Evolutionary conservation across 169 alveolate genomes (phyloP).

Genomic region (Blepharisma undulans): DNA sequence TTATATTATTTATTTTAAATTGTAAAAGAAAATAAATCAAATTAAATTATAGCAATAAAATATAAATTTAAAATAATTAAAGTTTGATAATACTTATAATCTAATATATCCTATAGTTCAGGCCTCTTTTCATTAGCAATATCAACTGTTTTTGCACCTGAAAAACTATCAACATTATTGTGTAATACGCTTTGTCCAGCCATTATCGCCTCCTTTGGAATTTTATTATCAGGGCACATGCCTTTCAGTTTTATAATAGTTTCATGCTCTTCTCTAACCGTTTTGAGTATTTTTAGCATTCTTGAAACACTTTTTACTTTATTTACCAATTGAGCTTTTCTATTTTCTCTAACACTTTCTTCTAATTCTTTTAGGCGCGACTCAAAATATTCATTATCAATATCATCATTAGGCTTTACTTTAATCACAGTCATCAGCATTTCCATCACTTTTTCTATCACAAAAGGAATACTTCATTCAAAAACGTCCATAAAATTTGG

Average conservation of each 20-base stretch:
- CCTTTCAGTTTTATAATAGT: conserved; percentile 70
- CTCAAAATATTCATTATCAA: background rate
- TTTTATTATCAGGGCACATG: conserved; percentile 80
- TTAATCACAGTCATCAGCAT: conserved; percentile 33
- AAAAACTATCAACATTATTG: conserved; percentile 63
- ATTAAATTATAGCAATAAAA: too few relatives aligned
- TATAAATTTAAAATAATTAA: too few relatives aligned
- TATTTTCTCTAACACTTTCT: background rate
- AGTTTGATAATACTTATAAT: background rate
- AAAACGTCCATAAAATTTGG: conserved; percentile 97
- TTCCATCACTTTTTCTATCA: conserved; percentile 90
- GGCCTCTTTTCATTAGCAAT: conserved; percentile 76
- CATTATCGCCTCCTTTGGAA: conserved; percentile 72
- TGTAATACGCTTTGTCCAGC: conserved; percentile 66
- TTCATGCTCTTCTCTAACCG: conserved; percentile 73
- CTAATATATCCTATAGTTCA: background rate
- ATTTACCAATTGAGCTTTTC: conserved; percentile 5
- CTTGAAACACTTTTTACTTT: conserved; percentile 54
- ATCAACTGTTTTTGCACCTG: conserved; percentile 66
- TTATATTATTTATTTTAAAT: too few relatives aligned
- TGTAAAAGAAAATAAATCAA: too few relatives aligned
- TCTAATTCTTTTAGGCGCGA: background rate
- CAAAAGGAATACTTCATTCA: conserved; percentile 97
- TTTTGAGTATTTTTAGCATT: conserved; percentile 58
- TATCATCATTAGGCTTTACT: background rate